A percentile compares a stretch with the other conserved stretches of the same genome.
phyloP scores from a whole-genome alignment of 163 green algal genomes.

The Chlorella variabilis region DNA sequence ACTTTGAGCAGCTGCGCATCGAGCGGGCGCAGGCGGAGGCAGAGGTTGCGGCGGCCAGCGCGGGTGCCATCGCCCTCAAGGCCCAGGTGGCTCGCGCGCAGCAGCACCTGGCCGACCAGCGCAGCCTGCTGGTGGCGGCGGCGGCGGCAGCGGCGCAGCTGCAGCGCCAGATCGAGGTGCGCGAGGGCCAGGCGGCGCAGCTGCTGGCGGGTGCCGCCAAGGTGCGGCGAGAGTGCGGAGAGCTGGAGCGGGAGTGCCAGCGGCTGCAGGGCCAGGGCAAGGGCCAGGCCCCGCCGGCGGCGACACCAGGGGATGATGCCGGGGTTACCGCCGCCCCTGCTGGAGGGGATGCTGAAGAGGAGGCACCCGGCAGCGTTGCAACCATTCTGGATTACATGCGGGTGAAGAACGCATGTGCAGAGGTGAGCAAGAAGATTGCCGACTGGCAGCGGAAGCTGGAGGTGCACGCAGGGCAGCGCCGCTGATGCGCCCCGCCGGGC shows the following conservation, averaged over 20 bases:
- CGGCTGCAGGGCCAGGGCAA: neutral
- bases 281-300: too few species aligned
- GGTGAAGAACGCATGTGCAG: constrained; percentile 70
- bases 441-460: constrained; percentile 72
- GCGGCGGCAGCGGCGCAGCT: neutral
- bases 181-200: neutral
- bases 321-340: too few species aligned
- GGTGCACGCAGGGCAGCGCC: constrained; percentile 34
- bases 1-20: constrained; percentile 32
- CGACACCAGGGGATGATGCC: too few species aligned
- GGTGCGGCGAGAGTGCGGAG: constrained; percentile 2
- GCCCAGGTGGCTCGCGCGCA: neutral
- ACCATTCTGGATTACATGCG: constrained; percentile 86
- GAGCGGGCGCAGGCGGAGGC: constrained; percentile 28
- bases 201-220: neutral
- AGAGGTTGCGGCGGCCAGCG: neutral
- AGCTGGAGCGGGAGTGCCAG: neutral
- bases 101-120: constrained; percentile 23
- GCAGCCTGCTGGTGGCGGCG: neutral
- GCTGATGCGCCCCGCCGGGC: neutral
- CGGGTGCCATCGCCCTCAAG: constrained; percentile 12
- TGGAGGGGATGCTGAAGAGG: neutral
- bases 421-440: constrained; percentile 69
- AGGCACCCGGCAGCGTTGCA: neutral
- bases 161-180: neutral